phyloP scores from a whole-genome alignment of 495 filamentous ascomycete species.

The Elasticomyces elasticus region DNA sequence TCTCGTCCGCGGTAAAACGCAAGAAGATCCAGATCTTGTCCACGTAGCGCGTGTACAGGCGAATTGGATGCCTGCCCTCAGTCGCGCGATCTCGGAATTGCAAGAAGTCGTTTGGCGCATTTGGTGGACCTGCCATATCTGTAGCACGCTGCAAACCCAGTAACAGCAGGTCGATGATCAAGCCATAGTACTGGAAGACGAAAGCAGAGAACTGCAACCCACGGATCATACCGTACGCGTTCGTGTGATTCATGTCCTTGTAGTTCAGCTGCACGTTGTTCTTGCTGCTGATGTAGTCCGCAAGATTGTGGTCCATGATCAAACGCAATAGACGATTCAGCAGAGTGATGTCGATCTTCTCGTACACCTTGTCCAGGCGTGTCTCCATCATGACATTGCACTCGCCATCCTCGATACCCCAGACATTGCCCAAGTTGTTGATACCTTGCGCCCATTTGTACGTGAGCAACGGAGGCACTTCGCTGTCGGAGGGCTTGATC shows the following conservation, averaged over 20 bases:
- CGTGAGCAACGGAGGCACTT: constrained; percentile 90
- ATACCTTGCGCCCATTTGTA: constrained; percentile 99
- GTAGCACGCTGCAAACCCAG: constrained; percentile 89
- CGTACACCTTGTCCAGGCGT: constrained; percentile 94
- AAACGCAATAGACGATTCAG: constrained; percentile 85
- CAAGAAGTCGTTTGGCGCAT: constrained; percentile 94
- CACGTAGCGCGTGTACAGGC: constrained; percentile 93
- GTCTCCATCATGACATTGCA: constrained; percentile 99
- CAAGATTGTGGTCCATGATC: constrained; percentile 99
- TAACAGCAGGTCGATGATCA: constrained; percentile 88
- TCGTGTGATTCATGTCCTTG: constrained; percentile 99
- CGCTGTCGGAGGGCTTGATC: constrained; percentile 99
- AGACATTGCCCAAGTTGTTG: constrained; percentile 96
- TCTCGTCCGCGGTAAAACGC: constrained; percentile 86
- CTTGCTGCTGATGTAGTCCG: constrained; percentile 98
- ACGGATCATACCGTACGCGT: constrained; percentile 96
- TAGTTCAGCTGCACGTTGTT: constrained; percentile 99
- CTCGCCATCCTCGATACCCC: constrained; percentile 90
- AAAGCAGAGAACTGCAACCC: constrained; percentile 97
- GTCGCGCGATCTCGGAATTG: constrained; percentile 89
- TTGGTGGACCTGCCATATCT: constrained; percentile 94
- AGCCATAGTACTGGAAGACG: constrained; percentile 97
- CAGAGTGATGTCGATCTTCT: constrained; percentile 96
- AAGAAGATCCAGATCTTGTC: constrained; percentile 99
- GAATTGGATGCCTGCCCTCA: constrained; percentile 86